Conservation (phyloP, 2,329 filamentous ascomycete genomes). For the Botryotinia globosa region DNA sequence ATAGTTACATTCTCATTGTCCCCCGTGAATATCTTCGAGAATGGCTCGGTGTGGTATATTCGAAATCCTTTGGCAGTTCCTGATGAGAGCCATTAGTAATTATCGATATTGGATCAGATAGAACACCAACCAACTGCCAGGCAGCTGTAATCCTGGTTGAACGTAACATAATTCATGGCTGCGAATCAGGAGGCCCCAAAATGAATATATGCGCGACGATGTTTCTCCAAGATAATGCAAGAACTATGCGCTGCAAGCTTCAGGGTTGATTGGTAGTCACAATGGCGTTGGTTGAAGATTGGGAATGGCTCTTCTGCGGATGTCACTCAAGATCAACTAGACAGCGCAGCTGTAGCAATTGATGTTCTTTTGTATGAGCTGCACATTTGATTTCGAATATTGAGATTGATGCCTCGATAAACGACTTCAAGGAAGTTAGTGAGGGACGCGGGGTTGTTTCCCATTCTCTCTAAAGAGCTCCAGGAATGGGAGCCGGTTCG, state of each 20-base stretch:
- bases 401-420: neutral
- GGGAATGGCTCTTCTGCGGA: neutral
- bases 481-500: constrained; percentile 1
- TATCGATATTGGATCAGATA: constrained; percentile 3
- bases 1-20: constrained; percentile 94
- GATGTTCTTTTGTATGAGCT: constrained; percentile 8
- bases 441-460: constrained; percentile 17
- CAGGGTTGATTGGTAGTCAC: constrained; percentile 3
- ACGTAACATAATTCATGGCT: constrained; percentile 96
- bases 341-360: constrained; percentile 20
- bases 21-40: constrained; percentile 90
- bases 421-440: neutral
- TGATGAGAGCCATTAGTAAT: constrained; percentile 40
- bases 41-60: constrained; percentile 95
- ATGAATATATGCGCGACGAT: neutral
- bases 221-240: neutral
- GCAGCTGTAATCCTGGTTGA: constrained; percentile 98
- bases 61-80: constrained; percentile 92
- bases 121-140: constrained; percentile 79
- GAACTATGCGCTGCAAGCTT: constrained; percentile 7
- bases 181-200: constrained; percentile 43
- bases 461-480: constrained; percentile 2
- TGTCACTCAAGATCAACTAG: constrained; percentile 3
- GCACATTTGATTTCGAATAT: constrained; percentile 18
- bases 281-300: neutral